These are phyloP conservation scores for Backusella circina DNA, from an alignment of 192 early-diverging fungal genomes.

Conservation along the genomic window DNA sequence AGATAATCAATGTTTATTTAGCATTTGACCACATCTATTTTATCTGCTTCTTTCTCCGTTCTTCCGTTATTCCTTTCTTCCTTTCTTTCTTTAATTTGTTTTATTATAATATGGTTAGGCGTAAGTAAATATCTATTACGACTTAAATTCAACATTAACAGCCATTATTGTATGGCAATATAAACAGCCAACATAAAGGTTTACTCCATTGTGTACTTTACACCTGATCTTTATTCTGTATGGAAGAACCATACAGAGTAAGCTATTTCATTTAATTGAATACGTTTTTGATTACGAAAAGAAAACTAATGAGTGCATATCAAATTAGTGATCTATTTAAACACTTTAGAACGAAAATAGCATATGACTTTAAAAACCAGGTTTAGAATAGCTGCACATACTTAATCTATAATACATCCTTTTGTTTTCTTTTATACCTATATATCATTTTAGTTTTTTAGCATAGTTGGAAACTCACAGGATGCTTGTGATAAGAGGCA, in stretches of 20 bases:
- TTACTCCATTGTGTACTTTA: background rate
- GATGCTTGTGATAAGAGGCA: constrained; percentile 1
- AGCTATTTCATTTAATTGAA: background rate
- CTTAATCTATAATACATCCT: background rate
- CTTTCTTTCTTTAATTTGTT: background rate
- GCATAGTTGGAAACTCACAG: constrained; percentile 11
- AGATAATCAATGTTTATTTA: background rate
- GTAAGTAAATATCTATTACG: too few species aligned
- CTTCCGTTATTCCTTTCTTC: background rate
- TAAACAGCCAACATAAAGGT: background rate
- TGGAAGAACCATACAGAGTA: background rate
- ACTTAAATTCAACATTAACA: background rate
- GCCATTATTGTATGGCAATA: background rate
- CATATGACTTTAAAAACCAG: constrained; percentile 7
- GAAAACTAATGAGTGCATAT: background rate
- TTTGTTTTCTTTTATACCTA: background rate
- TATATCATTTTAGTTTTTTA: background rate
- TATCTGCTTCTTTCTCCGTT: background rate
- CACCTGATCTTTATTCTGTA: background rate
- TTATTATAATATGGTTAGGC: background rate
- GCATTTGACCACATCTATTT: background rate
- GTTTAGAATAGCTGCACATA: background rate
- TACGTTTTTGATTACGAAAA: background rate
- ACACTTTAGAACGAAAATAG: background rate
- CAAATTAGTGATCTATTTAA: background rate